Conservation (phyloP, 176 grass and related monocot genomes). For the Bromus sterilis region DNA sequence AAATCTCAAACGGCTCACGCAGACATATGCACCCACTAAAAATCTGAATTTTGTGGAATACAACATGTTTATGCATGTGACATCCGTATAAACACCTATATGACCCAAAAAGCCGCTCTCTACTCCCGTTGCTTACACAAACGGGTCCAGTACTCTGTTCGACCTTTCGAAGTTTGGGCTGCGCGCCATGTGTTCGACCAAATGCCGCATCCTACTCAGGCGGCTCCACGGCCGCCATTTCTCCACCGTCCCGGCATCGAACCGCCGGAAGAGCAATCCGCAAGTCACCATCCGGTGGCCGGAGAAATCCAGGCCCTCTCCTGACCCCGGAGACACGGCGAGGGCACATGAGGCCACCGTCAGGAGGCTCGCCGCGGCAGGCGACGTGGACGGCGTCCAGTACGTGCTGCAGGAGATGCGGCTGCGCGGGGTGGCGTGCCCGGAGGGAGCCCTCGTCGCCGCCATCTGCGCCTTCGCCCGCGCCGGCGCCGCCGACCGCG, state of each 20-base stretch:
- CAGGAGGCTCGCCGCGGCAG: constrained; percentile 51
- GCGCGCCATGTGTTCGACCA: constrained; percentile 42
- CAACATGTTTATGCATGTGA: too few relatives aligned
- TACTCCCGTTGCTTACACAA: neutral
- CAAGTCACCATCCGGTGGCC: neutral
- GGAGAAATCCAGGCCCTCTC: neutral
- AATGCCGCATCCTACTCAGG: constrained; percentile 23
- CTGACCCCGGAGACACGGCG: neutral
- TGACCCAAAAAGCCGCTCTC: too few relatives aligned
- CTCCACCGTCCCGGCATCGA: neutral
- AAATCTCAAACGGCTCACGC: too few relatives aligned
- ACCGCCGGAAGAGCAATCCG: neutral
- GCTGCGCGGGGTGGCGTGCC: constrained; percentile 41
- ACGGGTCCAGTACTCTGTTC: neutral
- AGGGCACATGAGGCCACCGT: constrained; percentile 48
- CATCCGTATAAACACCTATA: too few relatives aligned
- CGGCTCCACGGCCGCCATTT: neutral
- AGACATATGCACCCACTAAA: too few relatives aligned
- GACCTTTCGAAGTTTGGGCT: neutral
- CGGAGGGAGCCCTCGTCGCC: constrained; percentile 39
- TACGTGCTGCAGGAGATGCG: constrained; percentile 71
- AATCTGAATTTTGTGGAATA: too few relatives aligned
- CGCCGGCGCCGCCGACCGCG: constrained; percentile 40
- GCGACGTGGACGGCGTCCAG: constrained; percentile 62
- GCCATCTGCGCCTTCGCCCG: constrained; percentile 65